Evolutionary conservation across 2,329 filamentous ascomycete genomes (phyloP).

Genomic region (Aspergillus persii): DNA sequence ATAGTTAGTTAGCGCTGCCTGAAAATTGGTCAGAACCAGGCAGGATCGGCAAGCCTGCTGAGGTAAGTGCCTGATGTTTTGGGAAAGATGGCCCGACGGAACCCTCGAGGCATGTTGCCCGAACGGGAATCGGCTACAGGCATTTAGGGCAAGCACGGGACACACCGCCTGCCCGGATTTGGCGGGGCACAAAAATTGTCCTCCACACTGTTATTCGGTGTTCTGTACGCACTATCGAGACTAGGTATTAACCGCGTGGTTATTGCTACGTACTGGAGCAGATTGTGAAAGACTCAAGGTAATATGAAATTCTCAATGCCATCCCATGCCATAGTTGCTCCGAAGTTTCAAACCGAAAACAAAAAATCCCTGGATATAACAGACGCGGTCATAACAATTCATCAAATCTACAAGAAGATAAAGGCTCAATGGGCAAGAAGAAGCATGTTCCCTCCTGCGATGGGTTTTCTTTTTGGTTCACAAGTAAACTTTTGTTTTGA

Average conservation of each 20-base stretch:
- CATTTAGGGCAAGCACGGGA: background rate
- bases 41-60: background rate
- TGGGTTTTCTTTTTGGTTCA: slow-evolving; percentile 23
- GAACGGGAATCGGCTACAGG: background rate
- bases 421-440: slow-evolving; percentile 23
- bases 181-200: background rate
- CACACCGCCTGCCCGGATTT: background rate
- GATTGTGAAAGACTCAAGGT: slow-evolving; percentile 13
- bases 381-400: slow-evolving; percentile 25
- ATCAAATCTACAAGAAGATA: slow-evolving; percentile 24
- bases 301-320: slow-evolving; percentile 11
- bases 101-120: background rate
- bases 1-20: no score
- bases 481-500: slow-evolving; percentile 24
- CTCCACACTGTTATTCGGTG: no score
- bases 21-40: background rate
- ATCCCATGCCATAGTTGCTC: slow-evolving; percentile 25
- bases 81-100: background rate
- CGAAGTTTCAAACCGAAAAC: slow-evolving; percentile 27
- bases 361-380: slow-evolving; percentile 20
- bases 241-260: no score
- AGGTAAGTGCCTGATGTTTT: background rate
- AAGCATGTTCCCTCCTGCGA: slow-evolving; percentile 23
- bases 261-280: slow-evolving; percentile 21
- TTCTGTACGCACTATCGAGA: no score